phyloP scores from a whole-genome alignment of 1,284 basidiomycete species.

The Cystobasidium pallidum region DNA sequence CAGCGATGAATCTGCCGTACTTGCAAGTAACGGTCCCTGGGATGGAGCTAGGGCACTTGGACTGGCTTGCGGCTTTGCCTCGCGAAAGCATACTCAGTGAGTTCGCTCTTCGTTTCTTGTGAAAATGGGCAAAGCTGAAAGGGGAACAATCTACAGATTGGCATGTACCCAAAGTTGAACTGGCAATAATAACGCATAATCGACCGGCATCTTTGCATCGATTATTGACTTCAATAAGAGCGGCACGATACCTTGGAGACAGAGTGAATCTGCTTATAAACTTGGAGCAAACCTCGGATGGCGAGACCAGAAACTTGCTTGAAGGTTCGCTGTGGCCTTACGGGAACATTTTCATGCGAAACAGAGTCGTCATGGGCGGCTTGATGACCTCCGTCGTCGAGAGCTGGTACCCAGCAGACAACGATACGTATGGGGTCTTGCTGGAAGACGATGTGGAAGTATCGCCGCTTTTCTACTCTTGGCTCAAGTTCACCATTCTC shows the following conservation, averaged over 20 bases:
- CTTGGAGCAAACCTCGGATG: conserved; percentile 72
- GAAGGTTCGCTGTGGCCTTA: conserved; percentile 65
- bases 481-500: conserved; percentile 73
- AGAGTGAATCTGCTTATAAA: conserved; percentile 67
- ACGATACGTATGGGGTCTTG: conserved; percentile 73
- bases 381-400: conserved; percentile 78
- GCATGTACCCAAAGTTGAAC: conserved; percentile 68
- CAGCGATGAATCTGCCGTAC: conserved; percentile 11
- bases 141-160: conserved; percentile 63
- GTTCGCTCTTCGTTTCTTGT: not conserved
- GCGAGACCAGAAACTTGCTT: conserved; percentile 64
- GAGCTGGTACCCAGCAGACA: conserved; percentile 75
- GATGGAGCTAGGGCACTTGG: conserved; percentile 44
- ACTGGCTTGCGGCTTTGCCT: conserved; percentile 50
- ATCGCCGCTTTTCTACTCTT: conserved; percentile 78
- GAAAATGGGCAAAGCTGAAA: not conserved
- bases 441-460: conserved; percentile 82
- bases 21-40: conserved; percentile 37
- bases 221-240: conserved; percentile 66
- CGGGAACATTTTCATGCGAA: conserved; percentile 62
- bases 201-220: conserved; percentile 71
- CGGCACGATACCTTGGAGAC: conserved; percentile 70
- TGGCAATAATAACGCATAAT: conserved; percentile 74
- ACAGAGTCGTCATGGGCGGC: conserved; percentile 72
- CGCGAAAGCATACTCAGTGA: conserved; percentile 50